Base-by-base conservation (phyloP, 805 yeast species). In the Nakazawaea peltata region DNA sequence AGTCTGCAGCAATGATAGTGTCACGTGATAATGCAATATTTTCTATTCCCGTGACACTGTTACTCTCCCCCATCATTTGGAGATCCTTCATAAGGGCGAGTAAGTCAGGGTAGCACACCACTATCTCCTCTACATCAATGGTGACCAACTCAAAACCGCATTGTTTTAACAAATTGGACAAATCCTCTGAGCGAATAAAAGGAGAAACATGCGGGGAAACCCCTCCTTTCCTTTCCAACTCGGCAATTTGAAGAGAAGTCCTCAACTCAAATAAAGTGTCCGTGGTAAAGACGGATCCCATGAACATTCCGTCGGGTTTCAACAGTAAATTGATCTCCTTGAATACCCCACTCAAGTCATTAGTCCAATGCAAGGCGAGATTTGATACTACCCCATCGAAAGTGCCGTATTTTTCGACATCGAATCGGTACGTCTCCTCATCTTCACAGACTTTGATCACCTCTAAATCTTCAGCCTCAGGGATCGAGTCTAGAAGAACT, bases 251-350 rank as follows among this genome's bases (percentile, higher is more conserved):
- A 30, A 85, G 59, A 3, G 87, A 65, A 0, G 94, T 81, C 32
- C 95, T 67, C 41, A 85, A 64, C 53, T 85, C 95, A 48, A 75
- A 85, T n/a, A 85, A 56, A 2, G 94, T 80, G 50, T 85, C 95
- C 9, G 88, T 90, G 15, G 90, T 92, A 44, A 82, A 71, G 68
- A 85, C 70, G 16, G 86, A 71, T 2, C 83, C 94, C 66, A 85
- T 67, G 45, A 85, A 81, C 49, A 87, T 63, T 2, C 94, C 90
- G 53, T 85, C 94, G 2, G 90, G 90, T 41, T 72, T 73, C 25
- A 85, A 61, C 18, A 81, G 65, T 4, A 57, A 49, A 49, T 76
- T 72, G 44, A 84, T 67, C 40, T 71, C 66, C 13, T 56, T 53
- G 34, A 84, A 65, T 2, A 74, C 71, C 1, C 66, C 62, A 0